These are phyloP conservation scores for Ustilago hordei DNA, from an alignment of 1,284 basidiomycete species.

Conservation along the genomic window DNA sequence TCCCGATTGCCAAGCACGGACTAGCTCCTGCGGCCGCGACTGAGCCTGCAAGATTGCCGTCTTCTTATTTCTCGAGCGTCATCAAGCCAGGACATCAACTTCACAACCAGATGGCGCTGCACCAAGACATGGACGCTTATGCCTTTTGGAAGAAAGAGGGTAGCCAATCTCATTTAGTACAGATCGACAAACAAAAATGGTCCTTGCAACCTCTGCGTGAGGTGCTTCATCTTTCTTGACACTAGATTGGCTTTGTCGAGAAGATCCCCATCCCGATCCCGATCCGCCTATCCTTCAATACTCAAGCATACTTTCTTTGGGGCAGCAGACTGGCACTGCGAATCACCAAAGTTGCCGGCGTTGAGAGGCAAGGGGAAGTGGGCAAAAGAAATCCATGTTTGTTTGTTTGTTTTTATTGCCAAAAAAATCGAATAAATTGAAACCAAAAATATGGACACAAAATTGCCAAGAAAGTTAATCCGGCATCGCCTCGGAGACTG, in stretches of 20 bases:
- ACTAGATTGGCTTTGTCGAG: neutral
- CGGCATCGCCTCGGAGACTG: no score
- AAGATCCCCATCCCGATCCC: neutral
- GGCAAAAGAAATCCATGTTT: no score
- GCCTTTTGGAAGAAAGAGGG: conserved; percentile 19
- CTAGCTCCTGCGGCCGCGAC: neutral
- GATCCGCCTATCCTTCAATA: no score
- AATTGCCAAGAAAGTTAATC: no score
- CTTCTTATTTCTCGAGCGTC: conserved; percentile 21
- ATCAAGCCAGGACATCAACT: conserved; percentile 2
- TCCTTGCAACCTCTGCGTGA: conserved; percentile 1
- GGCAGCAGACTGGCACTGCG: neutral
- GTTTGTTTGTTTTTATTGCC: no score
- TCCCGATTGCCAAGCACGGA: conserved; percentile 1
- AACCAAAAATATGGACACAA: no score
- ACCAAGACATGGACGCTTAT: neutral
- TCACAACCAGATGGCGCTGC: conserved; percentile 1
- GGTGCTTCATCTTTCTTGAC: neutral
- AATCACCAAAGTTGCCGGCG: neutral
- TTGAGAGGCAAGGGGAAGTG: no score
- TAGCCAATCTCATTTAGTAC: neutral
- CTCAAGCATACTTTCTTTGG: no score
- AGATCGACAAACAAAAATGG: conserved; percentile 6
- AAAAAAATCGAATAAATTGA: no score
- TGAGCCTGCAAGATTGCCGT: neutral